Conservation (phyloP, 2,329 filamentous ascomycete genomes). For the Pseudonectria foliicola region DNA sequence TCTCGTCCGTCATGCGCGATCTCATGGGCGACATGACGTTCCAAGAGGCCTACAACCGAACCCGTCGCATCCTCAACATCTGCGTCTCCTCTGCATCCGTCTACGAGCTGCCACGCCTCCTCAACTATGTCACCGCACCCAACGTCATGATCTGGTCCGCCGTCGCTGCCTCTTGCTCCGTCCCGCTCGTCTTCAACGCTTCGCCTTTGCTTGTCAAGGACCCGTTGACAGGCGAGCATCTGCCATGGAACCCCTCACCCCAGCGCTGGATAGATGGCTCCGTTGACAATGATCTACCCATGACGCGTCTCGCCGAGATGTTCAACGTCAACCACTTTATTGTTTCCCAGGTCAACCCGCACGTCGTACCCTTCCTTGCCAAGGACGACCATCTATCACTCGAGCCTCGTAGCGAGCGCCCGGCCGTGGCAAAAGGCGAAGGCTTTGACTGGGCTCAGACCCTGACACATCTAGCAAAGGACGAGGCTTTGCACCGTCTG, state of each 20-base stretch:
- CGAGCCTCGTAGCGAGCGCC: constrained; percentile 17
- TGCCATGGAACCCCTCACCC: constrained; percentile 78
- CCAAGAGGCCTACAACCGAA: constrained; percentile 93
- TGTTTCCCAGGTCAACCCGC: constrained; percentile 92
- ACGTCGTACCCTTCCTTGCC: constrained; percentile 78
- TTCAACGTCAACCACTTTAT: constrained; percentile 99
- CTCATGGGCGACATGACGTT: constrained; percentile 88
- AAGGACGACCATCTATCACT: constrained; percentile 59
- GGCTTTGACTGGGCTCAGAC: constrained; percentile 55
- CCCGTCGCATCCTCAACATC: constrained; percentile 84
- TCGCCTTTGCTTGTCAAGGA: constrained; percentile 79
- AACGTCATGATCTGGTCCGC: constrained; percentile 97
- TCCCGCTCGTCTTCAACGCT: constrained; percentile 78
- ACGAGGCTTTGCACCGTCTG: constrained; percentile 73
- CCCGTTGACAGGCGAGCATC: constrained; percentile 66
- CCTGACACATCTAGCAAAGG: constrained; percentile 66
- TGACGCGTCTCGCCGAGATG: constrained; percentile 84
- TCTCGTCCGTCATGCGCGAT: constrained; percentile 72
- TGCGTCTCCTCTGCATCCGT: constrained; percentile 83
- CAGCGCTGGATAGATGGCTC: constrained; percentile 91
- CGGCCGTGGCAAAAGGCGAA: constrained; percentile 18
- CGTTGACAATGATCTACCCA: constrained; percentile 88
- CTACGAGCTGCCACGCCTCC: constrained; percentile 76
- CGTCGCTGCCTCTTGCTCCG: constrained; percentile 90
- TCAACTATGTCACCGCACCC: constrained; percentile 90